phyloP scores from a whole-genome alignment of 352 stramenopile species.

The Phytopythium helicoides region DNA sequence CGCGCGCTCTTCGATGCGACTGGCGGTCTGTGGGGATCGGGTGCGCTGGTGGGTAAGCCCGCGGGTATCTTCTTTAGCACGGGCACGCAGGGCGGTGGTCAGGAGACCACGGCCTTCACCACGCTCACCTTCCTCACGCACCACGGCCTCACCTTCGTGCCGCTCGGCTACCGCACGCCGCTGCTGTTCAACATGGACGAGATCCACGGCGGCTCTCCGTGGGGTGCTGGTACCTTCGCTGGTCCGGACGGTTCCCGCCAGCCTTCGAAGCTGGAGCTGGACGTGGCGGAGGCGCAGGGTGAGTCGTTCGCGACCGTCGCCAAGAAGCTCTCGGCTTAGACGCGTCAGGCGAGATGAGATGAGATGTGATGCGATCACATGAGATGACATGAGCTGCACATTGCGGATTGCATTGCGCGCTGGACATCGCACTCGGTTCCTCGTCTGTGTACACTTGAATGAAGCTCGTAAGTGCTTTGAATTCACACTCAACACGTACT shows the following conservation, averaged over 20 bases:
- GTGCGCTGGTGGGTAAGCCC: conserved; percentile 63
- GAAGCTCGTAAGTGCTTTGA: too few relatives aligned
- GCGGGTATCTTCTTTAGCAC: conserved; percentile 67
- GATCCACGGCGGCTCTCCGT: conserved; percentile 48
- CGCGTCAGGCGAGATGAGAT: too few relatives aligned
- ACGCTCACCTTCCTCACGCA: conserved; percentile 64
- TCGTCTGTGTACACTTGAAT: too few relatives aligned
- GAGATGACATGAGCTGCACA: too few relatives aligned
- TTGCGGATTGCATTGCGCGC: too few relatives aligned
- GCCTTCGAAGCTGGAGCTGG: conserved; percentile 74
- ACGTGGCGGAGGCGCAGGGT: conserved; percentile 73
- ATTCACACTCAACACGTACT: too few relatives aligned
- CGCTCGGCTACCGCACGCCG: conserved; percentile 44
- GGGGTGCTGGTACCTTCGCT: conserved; percentile 59
- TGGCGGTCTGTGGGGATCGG: conserved; percentile 60
- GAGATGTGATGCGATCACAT: too few relatives aligned
- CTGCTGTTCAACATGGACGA: conserved; percentile 49
- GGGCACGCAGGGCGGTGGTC: conserved; percentile 58
- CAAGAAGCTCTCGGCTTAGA: conserved; percentile 78
- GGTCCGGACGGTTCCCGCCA: conserved; percentile 67
- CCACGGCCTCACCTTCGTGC: conserved; percentile 81
- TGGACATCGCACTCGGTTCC: too few relatives aligned
- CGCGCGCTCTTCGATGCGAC: conserved; percentile 71
- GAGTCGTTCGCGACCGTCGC: conserved; percentile 76
- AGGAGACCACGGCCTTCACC: conserved; percentile 70